Conservation (phyloP, 1,284 basidiomycete species). For the Sphagnurus paluster region DNA sequence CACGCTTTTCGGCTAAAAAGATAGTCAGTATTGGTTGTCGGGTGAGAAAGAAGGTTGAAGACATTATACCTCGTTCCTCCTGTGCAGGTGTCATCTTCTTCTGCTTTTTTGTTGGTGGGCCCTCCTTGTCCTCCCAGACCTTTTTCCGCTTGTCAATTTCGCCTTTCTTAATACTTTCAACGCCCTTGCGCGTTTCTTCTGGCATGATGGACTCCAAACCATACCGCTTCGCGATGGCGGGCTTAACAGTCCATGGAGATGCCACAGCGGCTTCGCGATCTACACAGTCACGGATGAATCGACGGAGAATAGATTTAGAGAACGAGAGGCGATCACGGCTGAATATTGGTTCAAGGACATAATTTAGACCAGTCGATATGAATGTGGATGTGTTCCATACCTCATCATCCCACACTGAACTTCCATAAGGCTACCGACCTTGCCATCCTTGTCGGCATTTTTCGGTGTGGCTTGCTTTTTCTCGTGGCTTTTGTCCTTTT, state of each 20-base stretch:
- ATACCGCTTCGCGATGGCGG: slow-evolving; percentile 78
- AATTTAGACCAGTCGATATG: neutral
- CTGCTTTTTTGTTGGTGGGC: slow-evolving; percentile 75
- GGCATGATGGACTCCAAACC: slow-evolving; percentile 84
- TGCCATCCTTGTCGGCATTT: slow-evolving; percentile 55
- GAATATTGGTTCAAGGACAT: slow-evolving; percentile 6
- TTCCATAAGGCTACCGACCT: slow-evolving; percentile 75
- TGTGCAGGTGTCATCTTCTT: slow-evolving; percentile 72
- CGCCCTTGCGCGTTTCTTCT: slow-evolving; percentile 77
- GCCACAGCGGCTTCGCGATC: slow-evolving; percentile 88
- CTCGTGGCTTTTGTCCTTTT: slow-evolving; percentile 65
- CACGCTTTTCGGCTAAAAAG: slow-evolving; percentile 53
- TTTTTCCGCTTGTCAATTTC: slow-evolving; percentile 91
- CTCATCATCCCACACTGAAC: slow-evolving; percentile 80
- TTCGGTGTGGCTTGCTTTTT: slow-evolving; percentile 59
- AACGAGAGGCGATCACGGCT: slow-evolving; percentile 94
- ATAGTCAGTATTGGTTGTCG: slow-evolving; percentile 30
- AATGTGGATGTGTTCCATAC: slow-evolving; percentile 41
- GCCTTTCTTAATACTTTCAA: slow-evolving; percentile 79
- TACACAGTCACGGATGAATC: slow-evolving; percentile 94
- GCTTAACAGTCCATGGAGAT: slow-evolving; percentile 94
- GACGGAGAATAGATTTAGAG: slow-evolving; percentile 94
- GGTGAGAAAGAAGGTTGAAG: slow-evolving; percentile 16
- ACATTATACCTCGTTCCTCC: slow-evolving; percentile 64
- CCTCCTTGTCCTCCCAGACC: slow-evolving; percentile 83